Evolutionary conservation across 371 early-diverging fungal species (phyloP).

Genomic region (Catenaria anguillulae): DNA sequence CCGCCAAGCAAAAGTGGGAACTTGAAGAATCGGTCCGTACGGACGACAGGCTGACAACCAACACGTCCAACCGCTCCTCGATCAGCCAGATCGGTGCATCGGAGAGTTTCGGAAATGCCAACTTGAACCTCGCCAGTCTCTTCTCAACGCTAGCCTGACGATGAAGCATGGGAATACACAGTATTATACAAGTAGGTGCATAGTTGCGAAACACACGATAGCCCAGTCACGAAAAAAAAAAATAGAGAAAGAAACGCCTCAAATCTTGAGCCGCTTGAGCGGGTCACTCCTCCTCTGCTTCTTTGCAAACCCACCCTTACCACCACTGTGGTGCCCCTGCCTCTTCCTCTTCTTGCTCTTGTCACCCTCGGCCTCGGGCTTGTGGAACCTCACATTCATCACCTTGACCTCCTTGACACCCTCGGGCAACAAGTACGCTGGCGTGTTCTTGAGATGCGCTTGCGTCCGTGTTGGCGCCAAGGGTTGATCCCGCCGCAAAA

Average conservation of each 20-base stretch:
- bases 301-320: conserved; percentile 28
- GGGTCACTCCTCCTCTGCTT: conserved; percentile 2
- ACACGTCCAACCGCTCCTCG: no score
- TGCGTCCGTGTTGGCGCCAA: conserved; percentile 63
- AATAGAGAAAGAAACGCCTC: conserved; percentile 87
- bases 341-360: not conserved
- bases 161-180: no score
- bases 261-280: not conserved
- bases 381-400: not conserved
- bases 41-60: no score
- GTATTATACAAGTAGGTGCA: no score
- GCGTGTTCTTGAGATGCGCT: conserved; percentile 80
- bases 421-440: conserved; percentile 62
- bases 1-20: no score
- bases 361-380: not conserved
- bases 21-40: no score
- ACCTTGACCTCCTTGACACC: conserved; percentile 19
- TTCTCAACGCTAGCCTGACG: no score
- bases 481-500: conserved; percentile 79
- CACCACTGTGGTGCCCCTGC: conserved; percentile 39
- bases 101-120: no score
- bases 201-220: no score
- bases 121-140: no score
- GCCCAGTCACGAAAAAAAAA: no score
- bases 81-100: no score